Evolutionary conservation across 139 green algal species (phyloP), one percentile per base, ranked within the genome.

Genomic region (Chlorella sp.): DNA sequence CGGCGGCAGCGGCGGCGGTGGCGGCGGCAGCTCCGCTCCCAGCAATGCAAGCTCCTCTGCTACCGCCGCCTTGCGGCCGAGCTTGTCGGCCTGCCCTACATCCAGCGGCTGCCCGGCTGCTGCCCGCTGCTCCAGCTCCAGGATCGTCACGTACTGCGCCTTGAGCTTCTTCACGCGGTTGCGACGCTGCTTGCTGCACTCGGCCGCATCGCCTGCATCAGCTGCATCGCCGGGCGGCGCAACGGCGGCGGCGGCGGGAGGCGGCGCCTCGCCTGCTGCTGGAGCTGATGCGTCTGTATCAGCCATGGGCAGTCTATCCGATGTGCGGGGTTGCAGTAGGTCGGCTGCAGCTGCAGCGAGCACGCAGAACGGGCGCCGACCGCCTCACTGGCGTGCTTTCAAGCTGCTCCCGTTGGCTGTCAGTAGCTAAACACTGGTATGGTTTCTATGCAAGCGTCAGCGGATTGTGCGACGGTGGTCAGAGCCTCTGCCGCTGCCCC

Each of bases 101-200:
- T 78, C 28, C 72, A 78, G 72, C 44, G 44, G 9, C 30, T 38
- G 43, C 28, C 72, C 72, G 1, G 44, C 43, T 14, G 43, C 43
- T 2, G 14, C 36, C 32, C n/a, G 43, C 43, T 22, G 30, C 72
- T 78, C 72, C 43, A 78, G 43, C 28, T 38, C 43, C 30, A 78
- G 30, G 28, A 78, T 78, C 13, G 28, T 32, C 43, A 56, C 28
- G 22, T 60, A 78, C 72, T 78, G 43, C 14, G 16, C 28, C 72
- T 38, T 58, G 28, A 78, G 72, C 72, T 78, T 78, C 72, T 78
- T 78, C 3, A 60, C 14, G 16, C 43, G 43, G 44, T 78, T 78
- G 67, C 67, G 67, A 34, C 34, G 67, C 67, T 46, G 64, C 64
- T 36, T 70, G 30, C 64, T 70, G 64, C 4, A 30, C 64, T 70